Base-by-base conservation (phyloP, 139 green algal genomes). In the Diplosphaera chodatii region DNA sequence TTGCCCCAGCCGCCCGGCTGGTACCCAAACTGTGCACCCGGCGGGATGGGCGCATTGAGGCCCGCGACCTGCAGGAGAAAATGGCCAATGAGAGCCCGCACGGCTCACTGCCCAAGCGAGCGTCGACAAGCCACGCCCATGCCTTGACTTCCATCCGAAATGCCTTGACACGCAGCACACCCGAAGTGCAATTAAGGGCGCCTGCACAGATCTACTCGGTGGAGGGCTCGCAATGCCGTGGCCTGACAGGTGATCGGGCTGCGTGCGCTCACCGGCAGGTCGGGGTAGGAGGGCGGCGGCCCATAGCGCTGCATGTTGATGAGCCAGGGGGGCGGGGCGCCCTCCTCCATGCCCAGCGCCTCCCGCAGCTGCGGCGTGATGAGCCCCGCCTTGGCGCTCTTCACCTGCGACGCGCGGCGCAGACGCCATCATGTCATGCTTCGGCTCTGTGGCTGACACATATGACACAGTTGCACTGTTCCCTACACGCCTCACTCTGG, bases 241-340 rank as follows among this genome's bases (percentile, higher is more conserved):
- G n/a, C n/a, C n/a, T n/a, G n/a, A n/a, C n/a, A n/a, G n/a, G n/a
- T n/a, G n/a, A n/a, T n/a, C n/a, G n/a, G n/a, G n/a, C n/a, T n/a
- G n/a, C n/a, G n/a, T n/a, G n/a, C n/a, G n/a, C 48, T 56, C 41
- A 78, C 65, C 41, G 74, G 74, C n/a, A 96, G 80, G 21, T 85
- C 79, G 32, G 94, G 92, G 81, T 99, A 99, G 28, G 89, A 95
- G 15, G 95, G 95, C 1, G 95, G 95, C 18, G 94, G 94, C 0
- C 95, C 95, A 67, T 99, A 98, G 41, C 95, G 87, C 89, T 99
- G 91, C 93, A 98, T 98, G 85, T 96, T 96, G 80, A 98, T 91
- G 30, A 99, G 90, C 93, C 93, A 99, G 29, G 93, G 93, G 21
- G 94, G 94, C 22, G 94, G 94, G 8, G 78, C 68, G 23, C 74